Base-by-base conservation (phyloP, 2,329 filamentous ascomycete species). In the Sporothrix pseudoabietina region DNA sequence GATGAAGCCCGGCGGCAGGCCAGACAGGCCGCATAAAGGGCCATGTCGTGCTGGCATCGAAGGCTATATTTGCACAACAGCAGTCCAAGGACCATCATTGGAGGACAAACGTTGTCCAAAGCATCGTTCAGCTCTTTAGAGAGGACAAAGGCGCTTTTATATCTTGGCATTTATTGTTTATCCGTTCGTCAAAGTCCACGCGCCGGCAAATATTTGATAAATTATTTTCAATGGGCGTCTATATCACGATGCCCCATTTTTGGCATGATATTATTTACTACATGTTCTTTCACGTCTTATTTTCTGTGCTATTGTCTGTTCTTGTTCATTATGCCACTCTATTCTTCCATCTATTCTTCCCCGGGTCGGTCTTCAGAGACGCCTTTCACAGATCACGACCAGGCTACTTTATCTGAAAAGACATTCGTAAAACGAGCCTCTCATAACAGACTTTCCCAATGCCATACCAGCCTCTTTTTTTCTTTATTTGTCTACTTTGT, bases 351-450 rank as follows among this genome's bases (percentile, higher is more conserved):
- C 26, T 61, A 55, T 71, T 41, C 3, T 22, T 59, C 54, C 68
- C 52, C n/a, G 52, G 54, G 9, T 44, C 54, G 35, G 52, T 47
- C 30, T 32, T 14, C 39, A 59, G 69, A 59, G n/a, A 35, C 54
- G 35, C 32, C 16, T 52, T 30, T 22, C 69, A 59, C 69, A 6
- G 52, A 59, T 35, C 32, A 35, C 22, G 35, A 22, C 32, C 32
- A 32, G n/a, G 49, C 54, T 35, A 59, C 47, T 71, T 4, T 71
- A 59, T 35, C n/a, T 71, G 69, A 71, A 49, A 57, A 47, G 12
- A n/a, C 52, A 59, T 1, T 35, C 14, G 44, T 26, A n/a, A 14
- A 10, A 68, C 26, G 49, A 55, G 30, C 32, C 32, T 44, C 32
- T 41, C 16, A 4, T 32, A n/a, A 6, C 39, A 6, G 16, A 52